A percentile compares a stretch with the other conserved stretches of the same genome.
Evolutionary conservation across 1,284 basidiomycete genomes (phyloP).

Genomic region (Phylloboletellus chloephorus): DNA sequence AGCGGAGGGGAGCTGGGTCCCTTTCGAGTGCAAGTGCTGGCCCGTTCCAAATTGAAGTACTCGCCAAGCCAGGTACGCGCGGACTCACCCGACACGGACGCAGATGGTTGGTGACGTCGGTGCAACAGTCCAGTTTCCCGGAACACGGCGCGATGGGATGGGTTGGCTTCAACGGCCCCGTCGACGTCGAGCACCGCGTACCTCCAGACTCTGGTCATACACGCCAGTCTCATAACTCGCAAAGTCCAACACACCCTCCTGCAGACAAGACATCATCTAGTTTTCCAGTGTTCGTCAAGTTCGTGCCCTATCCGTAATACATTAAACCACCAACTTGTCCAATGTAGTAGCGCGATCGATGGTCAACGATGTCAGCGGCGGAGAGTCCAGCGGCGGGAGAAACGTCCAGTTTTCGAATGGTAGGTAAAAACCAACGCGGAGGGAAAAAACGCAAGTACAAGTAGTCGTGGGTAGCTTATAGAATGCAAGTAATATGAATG

Average conservation of each 20-base stretch:
- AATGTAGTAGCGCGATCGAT: conserved; percentile 11
- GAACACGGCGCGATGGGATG: conserved; percentile 24
- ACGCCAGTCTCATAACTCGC: no score
- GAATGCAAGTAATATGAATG: conserved; percentile 24
- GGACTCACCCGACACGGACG: background rate
- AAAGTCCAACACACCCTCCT: no score
- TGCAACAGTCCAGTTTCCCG: conserved; percentile 21
- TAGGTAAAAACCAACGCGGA: conserved; percentile 2
- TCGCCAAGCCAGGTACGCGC: conserved; percentile 15
- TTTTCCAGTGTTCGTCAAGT: conserved; percentile 16
- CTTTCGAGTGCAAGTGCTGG: conserved; percentile 6
- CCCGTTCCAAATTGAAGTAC: conserved; percentile 25
- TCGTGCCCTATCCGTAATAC: conserved; percentile 27
- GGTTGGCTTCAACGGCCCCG: background rate
- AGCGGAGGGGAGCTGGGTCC: background rate
- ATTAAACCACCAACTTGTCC: conserved; percentile 18
- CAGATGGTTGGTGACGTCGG: no score
- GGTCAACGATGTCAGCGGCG: conserved; percentile 13
- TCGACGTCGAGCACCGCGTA: no score
- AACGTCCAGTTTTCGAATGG: conserved; percentile 18
- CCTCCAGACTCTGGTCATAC: no score
- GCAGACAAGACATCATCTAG: no score
- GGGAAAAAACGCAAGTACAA: conserved; percentile 21
- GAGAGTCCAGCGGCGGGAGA: conserved; percentile 12
- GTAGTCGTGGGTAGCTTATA: conserved; percentile 29